Percentiles rank a stretch among this genome's conserved stretches.
phyloP scores from a whole-genome alignment of 352 stramenopile genomes.

The Saprolegnia parasitica region DNA sequence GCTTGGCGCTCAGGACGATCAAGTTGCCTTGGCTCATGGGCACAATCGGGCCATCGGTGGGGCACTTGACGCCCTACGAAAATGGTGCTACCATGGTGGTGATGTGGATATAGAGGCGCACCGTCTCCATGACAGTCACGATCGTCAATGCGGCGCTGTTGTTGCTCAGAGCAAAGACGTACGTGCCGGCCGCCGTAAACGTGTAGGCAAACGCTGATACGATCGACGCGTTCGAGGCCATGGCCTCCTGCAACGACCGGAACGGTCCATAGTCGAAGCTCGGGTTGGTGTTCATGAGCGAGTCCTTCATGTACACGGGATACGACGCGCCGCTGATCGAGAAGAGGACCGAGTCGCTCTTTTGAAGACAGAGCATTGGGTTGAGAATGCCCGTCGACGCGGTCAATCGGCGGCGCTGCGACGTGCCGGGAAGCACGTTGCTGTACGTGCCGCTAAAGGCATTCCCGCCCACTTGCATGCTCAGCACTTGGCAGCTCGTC shows the following conservation, averaged over 20 bases:
- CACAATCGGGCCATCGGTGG: constrained; percentile 77
- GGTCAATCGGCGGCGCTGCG: neutral
- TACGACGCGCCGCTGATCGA: constrained; percentile 82
- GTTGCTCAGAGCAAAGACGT: constrained; percentile 85
- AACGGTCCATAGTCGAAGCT: constrained; percentile 90
- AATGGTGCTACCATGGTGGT: neutral
- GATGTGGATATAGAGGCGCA: constrained; percentile 31
- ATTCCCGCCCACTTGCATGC: constrained; percentile 38
- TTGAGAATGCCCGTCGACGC: constrained; percentile 46
- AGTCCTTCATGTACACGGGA: constrained; percentile 92
- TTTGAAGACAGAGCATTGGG: constrained; percentile 81
- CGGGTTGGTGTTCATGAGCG: constrained; percentile 91
- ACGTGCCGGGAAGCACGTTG: constrained; percentile 31
- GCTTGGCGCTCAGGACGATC: constrained; percentile 75
- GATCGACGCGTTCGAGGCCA: constrained; percentile 50
- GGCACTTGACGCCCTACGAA: constrained; percentile 38
- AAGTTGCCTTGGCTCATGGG: constrained; percentile 83
- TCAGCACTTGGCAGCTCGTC: constrained; percentile 49
- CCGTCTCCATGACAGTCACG: constrained; percentile 78
- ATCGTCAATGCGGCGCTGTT: constrained; percentile 63
- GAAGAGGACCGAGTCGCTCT: constrained; percentile 84
- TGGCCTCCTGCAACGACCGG: constrained; percentile 52
- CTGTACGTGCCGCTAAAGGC: constrained; percentile 61
- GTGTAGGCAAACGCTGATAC: constrained; percentile 85
- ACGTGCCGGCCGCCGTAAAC: constrained; percentile 77